Base-by-base conservation (phyloP, 2,329 filamentous ascomycete species). In the Mycocentrospora acerina region DNA sequence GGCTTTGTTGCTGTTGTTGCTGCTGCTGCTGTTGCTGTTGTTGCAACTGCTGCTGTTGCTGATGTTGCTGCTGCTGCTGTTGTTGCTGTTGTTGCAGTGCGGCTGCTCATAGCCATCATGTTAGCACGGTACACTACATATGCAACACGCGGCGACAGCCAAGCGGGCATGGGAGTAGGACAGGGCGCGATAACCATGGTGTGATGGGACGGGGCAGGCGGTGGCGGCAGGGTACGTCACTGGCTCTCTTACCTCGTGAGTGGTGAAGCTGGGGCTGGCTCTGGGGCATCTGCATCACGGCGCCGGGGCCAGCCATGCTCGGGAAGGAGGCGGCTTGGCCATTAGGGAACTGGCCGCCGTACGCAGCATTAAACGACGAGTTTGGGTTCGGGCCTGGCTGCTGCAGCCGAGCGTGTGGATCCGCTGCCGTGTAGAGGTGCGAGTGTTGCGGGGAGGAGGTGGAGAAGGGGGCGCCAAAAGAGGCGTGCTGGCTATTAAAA, bases 61-160 rank as follows among this genome's bases (percentile, higher is more conserved):
- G 68, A 3, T 67, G 60, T 35, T 68, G 69, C 39, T 71, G 67
- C 4, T 66, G 60, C 35, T 67, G 60, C 35, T 68, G 69, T 39
- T 71, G 67, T 4, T 66, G 60, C 35, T 67, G 68, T 30, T 51
- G 44, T 17, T 61, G 51, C 38, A 57, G 44, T 35, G 55, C 52
- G 48, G 53, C 55, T 53, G 50, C 50, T 54, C 32, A 24, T 15
- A 16, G n/a, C 30, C 13, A 16, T 24, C 45, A 44, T 35, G 45
- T 46, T 41, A 51, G 40, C 41, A 42, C 43, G 35, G 44, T 41
- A 34, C 40, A 37, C 31, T 28, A 35, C 29, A 35, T 29, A 31
- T 24, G 43, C 33, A 26, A 39, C 31, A 33, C 33, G 42, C 32
- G 35, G 19, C 24, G 22, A 37, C 41, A 37, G 41, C 37, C 31